Evolutionary conservation across 2,329 filamentous ascomycete genomes (phyloP).

Genomic region (Aphanoascus verrucosus): DNA sequence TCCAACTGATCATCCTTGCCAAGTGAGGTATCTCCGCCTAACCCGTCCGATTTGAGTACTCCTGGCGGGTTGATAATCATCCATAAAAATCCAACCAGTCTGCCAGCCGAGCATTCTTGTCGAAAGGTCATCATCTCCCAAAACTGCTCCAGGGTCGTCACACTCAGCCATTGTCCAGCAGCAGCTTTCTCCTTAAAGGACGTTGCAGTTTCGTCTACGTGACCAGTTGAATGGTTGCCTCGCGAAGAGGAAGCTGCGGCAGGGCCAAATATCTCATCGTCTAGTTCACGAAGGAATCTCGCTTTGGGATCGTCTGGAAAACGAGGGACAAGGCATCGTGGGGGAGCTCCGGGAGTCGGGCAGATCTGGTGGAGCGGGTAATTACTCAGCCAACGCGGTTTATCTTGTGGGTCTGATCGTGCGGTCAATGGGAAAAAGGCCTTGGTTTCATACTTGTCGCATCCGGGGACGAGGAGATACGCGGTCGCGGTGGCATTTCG

Average conservation of each 20-base stretch:
- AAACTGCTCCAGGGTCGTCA: conserved; percentile 77
- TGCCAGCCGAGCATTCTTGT: conserved; percentile 87
- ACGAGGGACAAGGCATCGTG: conserved; percentile 73
- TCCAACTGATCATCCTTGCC: neutral
- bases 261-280: conserved; percentile 58
- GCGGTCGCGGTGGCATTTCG: conserved; percentile 49
- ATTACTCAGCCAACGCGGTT: conserved; percentile 46
- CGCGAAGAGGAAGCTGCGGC: neutral
- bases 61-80: conserved; percentile 62
- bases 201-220: conserved; percentile 1
- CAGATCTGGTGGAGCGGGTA: conserved; percentile 65
- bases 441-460: conserved; percentile 70
- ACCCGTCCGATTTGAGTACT: conserved; percentile 24
- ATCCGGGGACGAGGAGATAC: conserved; percentile 77
- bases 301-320: conserved; percentile 95
- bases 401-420: conserved; percentile 30
- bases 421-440: conserved; percentile 58
- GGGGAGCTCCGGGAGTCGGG: conserved; percentile 57
- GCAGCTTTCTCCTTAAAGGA: neutral
- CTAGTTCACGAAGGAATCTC: conserved; percentile 75
- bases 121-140: conserved; percentile 98
- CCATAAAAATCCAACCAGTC: conserved; percentile 92
- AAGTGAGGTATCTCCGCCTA: neutral
- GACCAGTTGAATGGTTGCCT: neutral
- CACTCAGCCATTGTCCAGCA: conserved; percentile 62